Conservation (phyloP, 768 basidiomycete genomes). For the Krasilnikovozyma curviuscula region DNA sequence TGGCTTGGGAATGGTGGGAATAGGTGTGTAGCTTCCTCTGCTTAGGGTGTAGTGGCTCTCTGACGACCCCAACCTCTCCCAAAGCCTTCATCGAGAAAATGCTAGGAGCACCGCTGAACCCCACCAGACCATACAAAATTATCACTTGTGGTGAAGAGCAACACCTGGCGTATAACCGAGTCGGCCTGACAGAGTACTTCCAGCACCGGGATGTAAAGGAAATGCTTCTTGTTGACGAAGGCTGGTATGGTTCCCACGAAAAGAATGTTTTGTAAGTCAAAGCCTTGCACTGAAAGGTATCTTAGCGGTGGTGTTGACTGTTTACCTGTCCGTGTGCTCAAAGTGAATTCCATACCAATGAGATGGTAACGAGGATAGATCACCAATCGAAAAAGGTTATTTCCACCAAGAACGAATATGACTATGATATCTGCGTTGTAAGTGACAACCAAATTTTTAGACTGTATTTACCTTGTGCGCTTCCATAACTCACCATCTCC, state of each 20-base stretch:
- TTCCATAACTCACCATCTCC: not conserved
- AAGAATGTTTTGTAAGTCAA: constrained; percentile 33
- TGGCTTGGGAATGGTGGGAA: not conserved
- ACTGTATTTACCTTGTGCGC: not conserved
- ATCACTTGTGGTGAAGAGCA: constrained; percentile 43
- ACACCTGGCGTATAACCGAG: constrained; percentile 17
- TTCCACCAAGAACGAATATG: constrained; percentile 32
- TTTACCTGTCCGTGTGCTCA: not conserved
- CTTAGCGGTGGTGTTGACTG: not conserved
- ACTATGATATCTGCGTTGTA: constrained; percentile 41
- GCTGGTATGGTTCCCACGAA: constrained; percentile 44
- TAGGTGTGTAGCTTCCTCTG: not conserved
- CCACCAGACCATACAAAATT: constrained; percentile 33
- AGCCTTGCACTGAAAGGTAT: constrained; percentile 28
- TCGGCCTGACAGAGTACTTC: constrained; percentile 13
- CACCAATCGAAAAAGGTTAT: constrained; percentile 28
- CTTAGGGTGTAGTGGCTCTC: not conserved
- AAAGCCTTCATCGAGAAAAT: constrained; percentile 57
- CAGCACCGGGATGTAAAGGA: not conserved
- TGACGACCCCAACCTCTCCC: not conserved
- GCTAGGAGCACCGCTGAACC: constrained; percentile 33
- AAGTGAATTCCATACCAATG: constrained; percentile 21
- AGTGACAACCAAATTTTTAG: not conserved
- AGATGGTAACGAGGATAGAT: constrained; percentile 21
- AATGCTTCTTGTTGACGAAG: constrained; percentile 21